A percentile compares a stretch with the other conserved stretches of the same genome.
Evolutionary conservation across 371 early-diverging fungal genomes (phyloP).

Genomic region (Mucor racemosus): DNA sequence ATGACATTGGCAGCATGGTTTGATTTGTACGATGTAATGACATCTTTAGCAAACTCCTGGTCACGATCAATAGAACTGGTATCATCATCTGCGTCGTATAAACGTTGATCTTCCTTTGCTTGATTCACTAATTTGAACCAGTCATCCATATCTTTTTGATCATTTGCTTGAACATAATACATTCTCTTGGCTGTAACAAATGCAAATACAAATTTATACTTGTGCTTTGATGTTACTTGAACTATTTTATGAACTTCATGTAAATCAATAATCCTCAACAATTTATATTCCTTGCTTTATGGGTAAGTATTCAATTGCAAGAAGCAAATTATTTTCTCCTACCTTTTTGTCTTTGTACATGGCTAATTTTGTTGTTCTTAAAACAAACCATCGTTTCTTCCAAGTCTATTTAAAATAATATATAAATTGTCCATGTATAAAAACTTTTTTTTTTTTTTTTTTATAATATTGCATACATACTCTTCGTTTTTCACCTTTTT

Average conservation of each 20-base stretch:
- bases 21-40: constrained; percentile 42
- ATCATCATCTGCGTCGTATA: constrained; percentile 56
- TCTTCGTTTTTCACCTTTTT: constrained; percentile 82
- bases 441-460: too few species aligned
- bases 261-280: constrained; percentile 75
- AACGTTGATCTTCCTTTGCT: constrained; percentile 50
- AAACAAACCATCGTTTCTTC: constrained; percentile 89
- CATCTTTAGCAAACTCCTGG: constrained; percentile 54
- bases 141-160: constrained; percentile 66
- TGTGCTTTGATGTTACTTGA: constrained; percentile 71
- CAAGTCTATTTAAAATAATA: constrained; percentile 61
- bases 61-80: constrained; percentile 51
- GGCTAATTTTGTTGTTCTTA: constrained; percentile 76
- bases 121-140: constrained; percentile 70
- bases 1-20: constrained; percentile 28
- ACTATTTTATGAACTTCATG: constrained; percentile 77
- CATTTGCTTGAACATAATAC: constrained; percentile 74
- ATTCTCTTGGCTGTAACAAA: constrained; percentile 77
- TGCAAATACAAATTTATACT: constrained; percentile 72
- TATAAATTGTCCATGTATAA: neutral
- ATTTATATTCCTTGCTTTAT: constrained; percentile 72
- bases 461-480: constrained; percentile 33
- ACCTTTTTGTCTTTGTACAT: constrained; percentile 88
- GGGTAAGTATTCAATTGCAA: neutral
- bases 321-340: constrained; percentile 2